Evolutionary conservation across 768 basidiomycete species (phyloP), one percentile per base, ranked within the genome.

Genomic region (Mycena rebaudengoi): DNA sequence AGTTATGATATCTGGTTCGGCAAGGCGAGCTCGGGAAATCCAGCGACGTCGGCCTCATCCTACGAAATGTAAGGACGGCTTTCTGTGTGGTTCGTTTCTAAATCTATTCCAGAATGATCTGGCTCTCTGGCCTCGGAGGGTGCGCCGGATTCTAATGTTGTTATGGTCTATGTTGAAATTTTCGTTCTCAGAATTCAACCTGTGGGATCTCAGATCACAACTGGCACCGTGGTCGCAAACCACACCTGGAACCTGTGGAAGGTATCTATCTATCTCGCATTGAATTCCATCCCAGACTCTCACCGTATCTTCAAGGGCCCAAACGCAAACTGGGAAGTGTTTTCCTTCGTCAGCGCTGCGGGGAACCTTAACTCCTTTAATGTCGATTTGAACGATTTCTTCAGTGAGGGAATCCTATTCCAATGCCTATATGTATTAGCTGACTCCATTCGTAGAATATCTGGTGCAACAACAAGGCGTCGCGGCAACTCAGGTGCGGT

Each of bases 1-100:
- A 83, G 83, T 23, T 87, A 86, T 61, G 85, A 86, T 61, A 83
- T 87, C 44, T 88, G 86, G 86, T 69, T 79, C 30, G 86, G 86
- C 30, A 71, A 64, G 14, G 72, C 82, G 10, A 68, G 77, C 3
- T 70, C 79, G 6, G 86, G 85, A 43, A 64, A 67, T 0, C 81
- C 86, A n/a, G 85, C 86, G 0, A 75, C 82, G 2, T 63, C 74
- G 7, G 78, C 80, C 7, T 86, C 84, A 6, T 81, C 81, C 2
- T 87, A 78, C 67, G 86, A 87, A 70, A 85, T 87, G 85, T 85
- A 71, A 41, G 82, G 68, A 10, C 56, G 14, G 44, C 2, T 8
- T 40, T 26, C 28, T 41, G 21, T 32, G 30, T 23, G 20, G 29
- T 51, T 14, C 29, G 25, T 25, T 55, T 28, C 35, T 35, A 3